These are phyloP conservation scores for Phytophthora pinifolia DNA, from an alignment of 352 stramenopile genomes.

Conservation along the genomic window DNA sequence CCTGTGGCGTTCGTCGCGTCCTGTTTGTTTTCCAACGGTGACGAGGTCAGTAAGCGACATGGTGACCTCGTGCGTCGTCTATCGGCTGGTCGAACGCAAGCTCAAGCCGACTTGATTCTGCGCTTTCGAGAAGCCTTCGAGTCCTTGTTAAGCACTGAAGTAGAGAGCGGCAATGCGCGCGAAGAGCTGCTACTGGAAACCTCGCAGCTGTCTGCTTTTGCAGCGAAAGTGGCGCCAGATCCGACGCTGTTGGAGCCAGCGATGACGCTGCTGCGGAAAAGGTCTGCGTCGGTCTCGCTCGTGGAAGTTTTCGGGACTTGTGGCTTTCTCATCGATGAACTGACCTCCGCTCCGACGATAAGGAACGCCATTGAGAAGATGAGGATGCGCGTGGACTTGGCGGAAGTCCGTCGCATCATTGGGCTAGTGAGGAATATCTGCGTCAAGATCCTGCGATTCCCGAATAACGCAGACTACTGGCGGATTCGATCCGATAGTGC, in stretches of 20 bases:
- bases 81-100: slow-evolving; percentile 53
- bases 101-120: slow-evolving; percentile 59
- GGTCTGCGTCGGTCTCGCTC: slow-evolving; percentile 50
- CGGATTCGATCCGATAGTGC: slow-evolving; percentile 51
- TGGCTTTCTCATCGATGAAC: slow-evolving; percentile 69
- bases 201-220: slow-evolving; percentile 48
- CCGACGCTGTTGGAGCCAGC: slow-evolving; percentile 40
- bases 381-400: slow-evolving; percentile 45
- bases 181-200: slow-evolving; percentile 33
- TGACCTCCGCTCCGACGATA: slow-evolving; percentile 54
- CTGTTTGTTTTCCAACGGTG: slow-evolving; percentile 68
- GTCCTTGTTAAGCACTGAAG: slow-evolving; percentile 30
- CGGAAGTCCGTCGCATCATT: slow-evolving; percentile 57
- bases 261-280: slow-evolving; percentile 42
- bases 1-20: slow-evolving; percentile 63
- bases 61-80: slow-evolving; percentile 61
- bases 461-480: slow-evolving; percentile 77
- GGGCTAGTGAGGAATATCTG: slow-evolving; percentile 52
- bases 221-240: slow-evolving; percentile 42
- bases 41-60: slow-evolving; percentile 45
- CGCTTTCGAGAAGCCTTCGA: slow-evolving; percentile 69
- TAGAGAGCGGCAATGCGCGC: background rate
- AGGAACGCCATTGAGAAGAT: slow-evolving; percentile 58
- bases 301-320: slow-evolving; percentile 62
- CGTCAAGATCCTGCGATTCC: slow-evolving; percentile 68